A percentile compares a stretch with the other conserved stretches of the same genome.
Conservation (phyloP, 1,284 basidiomycete species). For the Stygiomarasmius scandens region DNA sequence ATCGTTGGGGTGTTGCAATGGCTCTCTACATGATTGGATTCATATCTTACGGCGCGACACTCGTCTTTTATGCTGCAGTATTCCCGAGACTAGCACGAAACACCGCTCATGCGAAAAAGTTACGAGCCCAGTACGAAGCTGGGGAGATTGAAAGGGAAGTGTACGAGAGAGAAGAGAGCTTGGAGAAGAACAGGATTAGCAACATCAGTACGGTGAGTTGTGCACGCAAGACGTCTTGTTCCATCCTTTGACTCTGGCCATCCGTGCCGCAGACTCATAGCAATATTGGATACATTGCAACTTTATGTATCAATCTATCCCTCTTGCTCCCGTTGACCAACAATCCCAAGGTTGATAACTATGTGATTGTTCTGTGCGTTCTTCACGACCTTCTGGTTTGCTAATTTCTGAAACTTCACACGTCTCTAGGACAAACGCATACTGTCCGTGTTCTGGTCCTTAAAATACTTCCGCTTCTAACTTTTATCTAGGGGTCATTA, state of each 20-base stretch:
- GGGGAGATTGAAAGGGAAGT: conserved; percentile 62
- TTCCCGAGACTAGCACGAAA: conserved; percentile 86
- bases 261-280: conserved; percentile 82
- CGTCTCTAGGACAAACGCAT: conserved; percentile 61
- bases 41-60: conserved; percentile 74
- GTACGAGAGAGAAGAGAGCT: conserved; percentile 75
- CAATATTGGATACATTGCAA: conserved; percentile 74
- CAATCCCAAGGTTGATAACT: conserved; percentile 74
- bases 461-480: too few species aligned
- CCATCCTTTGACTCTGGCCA: too few species aligned
- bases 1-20: conserved; percentile 77
- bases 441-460: conserved; percentile 40
- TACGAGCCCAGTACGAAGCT: conserved; percentile 60
- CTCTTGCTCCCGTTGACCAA: conserved; percentile 70
- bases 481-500: conserved; percentile 45
- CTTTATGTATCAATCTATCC: conserved; percentile 69
- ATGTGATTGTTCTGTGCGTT: conserved; percentile 62
- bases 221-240: too few species aligned
- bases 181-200: conserved; percentile 84
- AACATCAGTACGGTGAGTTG: conserved; percentile 82
- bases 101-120: conserved; percentile 63
- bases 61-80: conserved; percentile 81
- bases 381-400: conserved; percentile 8
- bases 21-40: conserved; percentile 82
- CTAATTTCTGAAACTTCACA: too few species aligned